Base-by-base conservation (phyloP, 2,329 filamentous ascomycete species). In the Calycina marina region DNA sequence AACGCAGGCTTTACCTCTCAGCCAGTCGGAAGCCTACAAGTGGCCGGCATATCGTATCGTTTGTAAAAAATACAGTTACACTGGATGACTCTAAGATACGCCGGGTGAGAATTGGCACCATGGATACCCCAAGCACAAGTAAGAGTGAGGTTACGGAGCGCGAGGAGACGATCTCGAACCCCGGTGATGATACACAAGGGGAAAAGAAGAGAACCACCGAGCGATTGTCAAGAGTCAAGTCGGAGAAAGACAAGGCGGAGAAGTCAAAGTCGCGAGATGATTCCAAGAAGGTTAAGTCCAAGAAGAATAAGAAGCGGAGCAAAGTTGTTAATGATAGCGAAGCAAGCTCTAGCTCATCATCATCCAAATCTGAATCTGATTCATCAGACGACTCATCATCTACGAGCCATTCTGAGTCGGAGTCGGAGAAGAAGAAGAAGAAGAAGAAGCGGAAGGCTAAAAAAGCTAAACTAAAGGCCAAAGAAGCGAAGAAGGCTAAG, bases 401-500 rank as follows among this genome's bases (percentile, higher is more conserved):
- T 9, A 12, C 15, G 18, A 31, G 29, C 27, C 14, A 29, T 3
- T 39, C 36, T n/a, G 36, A 31, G 5, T 34, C 30, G 18, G 34
- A 33, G n/a, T 37, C 36, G 25, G 47, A 52, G 17, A 48, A 44
- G 2, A 48, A 52, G 28, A 42, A 49, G 34, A 46, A 51, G 36
- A 52, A 48, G 39, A 51, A 56, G 30, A 50, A 49, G n/a, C 20
- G 20, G 8, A 22, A 22, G n/a, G 20, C 20, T n/a, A 22, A 22
- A 22, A 22, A 22, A n/a, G 20, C 20, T n/a, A 22, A n/a, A 39
- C 38, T 39, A 34, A 51, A 50, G 31, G 45, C 53, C 32, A 57
- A 58, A 32, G 45, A 49, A 14, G 50, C 48, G 36, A 47, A 39
- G 34, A 59, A 55, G 43, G 49, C 49, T 6, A 57, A 55, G 33